Percentiles rank a stretch among this genome's conserved stretches.
phyloP scores from a whole-genome alignment of 495 filamentous ascomycete genomes.

The Opeltia flavorubescens region DNA sequence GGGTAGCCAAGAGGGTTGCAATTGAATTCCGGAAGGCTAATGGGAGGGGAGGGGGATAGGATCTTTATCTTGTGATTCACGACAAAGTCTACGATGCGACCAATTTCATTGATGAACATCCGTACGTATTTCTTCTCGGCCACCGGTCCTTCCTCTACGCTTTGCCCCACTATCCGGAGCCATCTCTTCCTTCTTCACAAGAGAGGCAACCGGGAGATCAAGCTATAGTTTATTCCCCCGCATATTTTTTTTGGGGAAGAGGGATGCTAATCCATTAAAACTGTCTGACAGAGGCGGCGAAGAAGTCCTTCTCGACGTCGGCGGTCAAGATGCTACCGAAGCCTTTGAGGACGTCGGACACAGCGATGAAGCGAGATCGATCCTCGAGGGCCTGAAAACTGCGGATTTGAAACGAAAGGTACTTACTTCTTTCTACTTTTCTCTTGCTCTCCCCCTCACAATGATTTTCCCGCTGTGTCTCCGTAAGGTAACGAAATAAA shows the following conservation, averaged over 20 bases:
- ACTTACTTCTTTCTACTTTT: constrained; percentile 20
- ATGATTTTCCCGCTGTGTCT: too few species aligned
- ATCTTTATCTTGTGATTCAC: constrained; percentile 82
- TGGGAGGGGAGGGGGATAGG: constrained; percentile 21
- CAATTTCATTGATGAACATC: constrained; percentile 95
- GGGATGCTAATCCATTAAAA: constrained; percentile 1
- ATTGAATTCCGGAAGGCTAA: too few species aligned
- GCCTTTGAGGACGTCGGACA: constrained; percentile 99
- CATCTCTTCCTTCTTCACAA: not conserved
- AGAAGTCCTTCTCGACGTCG: constrained; percentile 94
- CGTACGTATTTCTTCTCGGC: constrained; percentile 49
- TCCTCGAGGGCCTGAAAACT: constrained; percentile 65
- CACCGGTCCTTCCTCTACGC: not conserved
- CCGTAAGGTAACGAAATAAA: too few species aligned
- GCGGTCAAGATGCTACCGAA: constrained; percentile 91
- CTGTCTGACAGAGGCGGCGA: constrained; percentile 66
- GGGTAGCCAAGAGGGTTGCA: too few species aligned
- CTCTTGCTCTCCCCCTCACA: constrained; percentile 1
- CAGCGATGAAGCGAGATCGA: constrained; percentile 95
- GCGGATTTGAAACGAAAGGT: constrained; percentile 80
- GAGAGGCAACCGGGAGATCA: too few species aligned
- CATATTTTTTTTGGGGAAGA: not conserved
- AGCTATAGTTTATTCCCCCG: too few species aligned
- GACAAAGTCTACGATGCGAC: constrained; percentile 87
- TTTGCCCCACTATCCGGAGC: not conserved